Base-by-base conservation (phyloP, 1,284 basidiomycete genomes). In the Inonotus obliquus region DNA sequence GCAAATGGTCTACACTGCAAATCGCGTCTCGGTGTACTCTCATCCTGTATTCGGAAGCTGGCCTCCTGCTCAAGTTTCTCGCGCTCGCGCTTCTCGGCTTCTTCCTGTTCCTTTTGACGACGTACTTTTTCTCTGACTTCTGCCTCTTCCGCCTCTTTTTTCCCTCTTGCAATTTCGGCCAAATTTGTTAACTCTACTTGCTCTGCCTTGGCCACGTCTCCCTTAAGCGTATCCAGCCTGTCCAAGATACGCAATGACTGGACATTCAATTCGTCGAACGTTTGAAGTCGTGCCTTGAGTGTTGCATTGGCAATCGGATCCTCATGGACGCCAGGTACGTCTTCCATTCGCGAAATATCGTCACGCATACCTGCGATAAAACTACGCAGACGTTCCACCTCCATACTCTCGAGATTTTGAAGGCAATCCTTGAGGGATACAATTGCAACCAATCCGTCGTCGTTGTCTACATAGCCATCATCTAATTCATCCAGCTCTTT, bases 111-210 rank as follows among this genome's bases (percentile, higher is more conserved):
- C 5, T 57, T 54, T 19, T 45, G 45, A 29, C 44, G 59, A 11
- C 59, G 64, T 19, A 41, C 38, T 29, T 39, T 14, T 35, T 59
- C 45, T 14, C 72, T 69, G 10, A 63, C 54, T 44, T 62, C 64
- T 39, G 61, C 61, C 25, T 68, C 64, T 48, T 61, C 65, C 62
- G 70, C 67, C 49, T 71, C 72, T 35, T 64, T 88, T n/a, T 84
- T 69, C 10, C 76, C 73, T 58, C 78, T 82, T 1, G 85, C 84
- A 63, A 81, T 75, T 49, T 75, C 76, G 9, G 82, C 81, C 13
- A 87, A 32, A 23, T 21, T 59, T 9, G 54, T 25, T 13, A 55
- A 32, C 27, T 63, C 62, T 5, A 35, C 49, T 27, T 63, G 65
- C 44, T 63, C 54, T 13, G 59, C 62, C 13, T 35, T 21, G 38